These are phyloP conservation scores for Aspergillus unguis DNA, from an alignment of 2,329 filamentous ascomycete species.

Conservation along the genomic window DNA sequence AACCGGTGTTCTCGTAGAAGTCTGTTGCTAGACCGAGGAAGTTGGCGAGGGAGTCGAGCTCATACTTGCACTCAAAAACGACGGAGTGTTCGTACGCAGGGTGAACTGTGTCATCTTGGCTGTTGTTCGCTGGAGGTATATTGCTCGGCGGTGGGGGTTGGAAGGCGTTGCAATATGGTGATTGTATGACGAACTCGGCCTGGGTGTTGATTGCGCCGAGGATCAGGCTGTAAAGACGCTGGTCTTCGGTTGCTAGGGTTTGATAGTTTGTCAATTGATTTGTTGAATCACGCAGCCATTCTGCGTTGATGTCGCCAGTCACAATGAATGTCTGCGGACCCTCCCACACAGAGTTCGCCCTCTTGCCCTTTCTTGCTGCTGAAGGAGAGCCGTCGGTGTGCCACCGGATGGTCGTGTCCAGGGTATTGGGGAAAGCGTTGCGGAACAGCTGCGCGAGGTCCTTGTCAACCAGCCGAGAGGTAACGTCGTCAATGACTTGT, in stretches of 20 bases:
- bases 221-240: constrained; percentile 72
- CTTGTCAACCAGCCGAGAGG: constrained; percentile 72
- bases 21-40: constrained; percentile 84
- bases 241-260: constrained; percentile 74
- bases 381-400: constrained; percentile 63
- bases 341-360: constrained; percentile 65
- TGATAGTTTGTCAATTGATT: constrained; percentile 94
- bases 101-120: constrained; percentile 79
- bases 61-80: constrained; percentile 99
- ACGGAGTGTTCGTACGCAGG: constrained; percentile 77
- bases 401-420: constrained; percentile 87
- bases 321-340: constrained; percentile 91
- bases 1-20: constrained; percentile 76
- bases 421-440: constrained; percentile 88
- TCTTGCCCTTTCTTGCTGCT: constrained; percentile 32
- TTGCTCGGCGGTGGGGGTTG: constrained; percentile 86
- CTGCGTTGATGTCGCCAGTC: constrained; percentile 87
- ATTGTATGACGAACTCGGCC: constrained; percentile 87
- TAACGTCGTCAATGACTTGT: constrained; percentile 79
- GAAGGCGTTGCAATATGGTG: constrained; percentile 97
- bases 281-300: constrained; percentile 88
- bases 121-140: constrained; percentile 68
- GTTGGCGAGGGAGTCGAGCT: constrained; percentile 90
- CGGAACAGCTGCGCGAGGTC: constrained; percentile 91
- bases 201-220: constrained; percentile 95